phyloP scores from a whole-genome alignment of 2,329 filamentous ascomycete species.

The Sarocladiaceae sp. region DNA sequence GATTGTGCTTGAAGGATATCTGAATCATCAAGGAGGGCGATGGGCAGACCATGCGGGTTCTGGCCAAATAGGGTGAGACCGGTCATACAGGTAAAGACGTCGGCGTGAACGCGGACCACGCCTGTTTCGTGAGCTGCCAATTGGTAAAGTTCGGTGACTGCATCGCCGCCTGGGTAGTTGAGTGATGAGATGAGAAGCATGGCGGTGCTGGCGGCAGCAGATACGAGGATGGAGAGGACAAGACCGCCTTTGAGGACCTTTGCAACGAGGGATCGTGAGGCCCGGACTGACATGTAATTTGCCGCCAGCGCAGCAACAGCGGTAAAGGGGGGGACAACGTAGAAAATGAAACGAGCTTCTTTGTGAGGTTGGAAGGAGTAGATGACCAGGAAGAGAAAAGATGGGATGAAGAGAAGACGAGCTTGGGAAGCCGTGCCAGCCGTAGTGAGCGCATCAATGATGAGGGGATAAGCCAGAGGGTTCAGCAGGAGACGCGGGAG shows the following conservation, averaged over 20 bases:
- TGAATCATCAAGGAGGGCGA: constrained; percentile 23
- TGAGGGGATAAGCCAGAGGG: constrained; percentile 58
- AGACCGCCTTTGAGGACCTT: constrained; percentile 50
- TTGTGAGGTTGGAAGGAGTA: constrained; percentile 94
- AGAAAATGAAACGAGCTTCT: constrained; percentile 92
- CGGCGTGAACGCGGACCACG: constrained; percentile 51
- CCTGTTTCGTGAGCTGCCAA: constrained; percentile 21
- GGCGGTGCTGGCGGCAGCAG: constrained; percentile 56
- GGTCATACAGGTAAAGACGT: constrained; percentile 67
- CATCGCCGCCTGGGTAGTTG: constrained; percentile 91
- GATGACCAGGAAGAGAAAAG: constrained; percentile 66
- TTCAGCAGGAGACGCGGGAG: constrained; percentile 83
- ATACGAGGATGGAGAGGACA: constrained; percentile 53
- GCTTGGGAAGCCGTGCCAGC: constrained; percentile 40
- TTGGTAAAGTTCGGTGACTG: constrained; percentile 53
- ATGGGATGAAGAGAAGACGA: constrained; percentile 56
- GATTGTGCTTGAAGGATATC: constrained; percentile 11
- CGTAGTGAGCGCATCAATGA: constrained; percentile 47
- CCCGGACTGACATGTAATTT: constrained; percentile 62
- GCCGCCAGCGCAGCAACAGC: constrained; percentile 72
- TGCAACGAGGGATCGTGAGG: constrained; percentile 57
- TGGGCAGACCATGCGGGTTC: constrained; percentile 32
- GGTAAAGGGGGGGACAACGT: constrained; percentile 76
- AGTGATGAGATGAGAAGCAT: constrained; percentile 78
- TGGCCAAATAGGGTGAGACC: constrained; percentile 64